These are phyloP conservation scores for Aspergillus cejpii DNA, from an alignment of 2,329 filamentous ascomycete genomes.

Conservation along the genomic window DNA sequence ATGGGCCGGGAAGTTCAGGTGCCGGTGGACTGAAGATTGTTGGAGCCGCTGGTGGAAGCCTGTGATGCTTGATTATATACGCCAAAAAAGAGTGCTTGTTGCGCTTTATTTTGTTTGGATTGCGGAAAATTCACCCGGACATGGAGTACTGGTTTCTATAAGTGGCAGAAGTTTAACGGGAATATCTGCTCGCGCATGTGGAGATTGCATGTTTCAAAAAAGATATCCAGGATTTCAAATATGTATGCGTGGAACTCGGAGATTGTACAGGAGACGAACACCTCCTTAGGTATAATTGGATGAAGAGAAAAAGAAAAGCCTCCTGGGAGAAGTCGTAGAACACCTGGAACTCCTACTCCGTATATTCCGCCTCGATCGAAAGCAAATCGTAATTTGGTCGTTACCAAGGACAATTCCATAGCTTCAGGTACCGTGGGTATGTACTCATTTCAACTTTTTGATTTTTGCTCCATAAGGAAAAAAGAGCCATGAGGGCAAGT, in stretches of 20 bases:
- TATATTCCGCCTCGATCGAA: background rate
- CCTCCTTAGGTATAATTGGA: background rate
- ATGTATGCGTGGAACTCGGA: too few relatives aligned
- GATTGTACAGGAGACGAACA: background rate
- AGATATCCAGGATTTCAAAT: too few relatives aligned
- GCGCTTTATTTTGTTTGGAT: background rate
- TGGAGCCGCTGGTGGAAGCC: conserved; percentile 39
- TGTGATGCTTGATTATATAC: conserved; percentile 16
- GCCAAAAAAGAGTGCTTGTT: background rate
- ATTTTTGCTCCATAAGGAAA: too few relatives aligned
- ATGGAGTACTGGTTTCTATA: background rate
- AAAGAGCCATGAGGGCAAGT: too few relatives aligned
- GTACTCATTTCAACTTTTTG: too few relatives aligned
- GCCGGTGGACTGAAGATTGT: conserved; percentile 44
- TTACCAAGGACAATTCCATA: background rate
- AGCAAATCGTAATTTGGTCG: background rate
- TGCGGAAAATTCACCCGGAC: background rate
- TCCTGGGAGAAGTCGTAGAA: background rate
- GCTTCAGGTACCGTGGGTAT: background rate
- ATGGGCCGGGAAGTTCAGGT: conserved; percentile 34
- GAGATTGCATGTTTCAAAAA: too few relatives aligned
- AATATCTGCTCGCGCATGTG: too few relatives aligned
- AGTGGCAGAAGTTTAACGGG: too few relatives aligned
- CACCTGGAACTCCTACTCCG: background rate
- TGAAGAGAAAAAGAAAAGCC: background rate